phyloP scores from a whole-genome alignment of 306 rosid species.

The Psophocarpus tetragonolobus region DNA sequence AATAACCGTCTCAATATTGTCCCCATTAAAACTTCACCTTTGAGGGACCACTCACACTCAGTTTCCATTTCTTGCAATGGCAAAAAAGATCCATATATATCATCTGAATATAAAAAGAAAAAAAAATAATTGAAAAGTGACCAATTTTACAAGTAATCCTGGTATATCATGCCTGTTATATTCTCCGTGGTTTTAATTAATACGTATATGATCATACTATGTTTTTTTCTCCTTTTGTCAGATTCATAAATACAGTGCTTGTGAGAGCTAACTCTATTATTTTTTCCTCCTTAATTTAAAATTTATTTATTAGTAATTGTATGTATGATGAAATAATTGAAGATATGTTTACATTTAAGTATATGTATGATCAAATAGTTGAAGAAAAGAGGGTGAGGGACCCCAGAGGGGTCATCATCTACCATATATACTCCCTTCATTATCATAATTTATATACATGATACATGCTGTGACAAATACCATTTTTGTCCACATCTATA shows the following conservation, averaged over 20 bases:
- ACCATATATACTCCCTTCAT: constrained; percentile 38
- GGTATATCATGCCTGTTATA: constrained; percentile 14
- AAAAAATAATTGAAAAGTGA: constrained; percentile 36
- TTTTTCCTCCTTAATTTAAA: constrained; percentile 5
- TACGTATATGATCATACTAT: constrained; percentile 18
- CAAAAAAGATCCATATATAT: constrained; percentile 41
- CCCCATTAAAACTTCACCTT: constrained; percentile 30
- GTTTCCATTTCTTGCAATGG: constrained; percentile 38
- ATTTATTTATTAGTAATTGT: background rate
- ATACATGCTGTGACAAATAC: constrained; percentile 55
- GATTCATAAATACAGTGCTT: constrained; percentile 3
- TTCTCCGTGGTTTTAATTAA: constrained; percentile 16
- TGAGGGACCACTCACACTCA: constrained; percentile 44
- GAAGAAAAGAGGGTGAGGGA: constrained; percentile 30
- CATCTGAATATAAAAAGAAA: constrained; percentile 40
- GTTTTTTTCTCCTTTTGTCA: constrained; percentile 21
- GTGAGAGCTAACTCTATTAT: constrained; percentile 43
- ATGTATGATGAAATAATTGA: constrained; percentile 22
- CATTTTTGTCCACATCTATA: constrained; percentile 50
- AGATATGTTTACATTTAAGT: background rate
- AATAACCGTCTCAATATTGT: constrained; percentile 33
- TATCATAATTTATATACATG: constrained; percentile 50
- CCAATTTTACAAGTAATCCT: constrained; percentile 52
- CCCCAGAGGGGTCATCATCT: constrained; percentile 50
- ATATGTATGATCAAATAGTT: constrained; percentile 31